Conservation (phyloP, 2,329 filamentous ascomycete species). For the Blastomyces percursus region DNA sequence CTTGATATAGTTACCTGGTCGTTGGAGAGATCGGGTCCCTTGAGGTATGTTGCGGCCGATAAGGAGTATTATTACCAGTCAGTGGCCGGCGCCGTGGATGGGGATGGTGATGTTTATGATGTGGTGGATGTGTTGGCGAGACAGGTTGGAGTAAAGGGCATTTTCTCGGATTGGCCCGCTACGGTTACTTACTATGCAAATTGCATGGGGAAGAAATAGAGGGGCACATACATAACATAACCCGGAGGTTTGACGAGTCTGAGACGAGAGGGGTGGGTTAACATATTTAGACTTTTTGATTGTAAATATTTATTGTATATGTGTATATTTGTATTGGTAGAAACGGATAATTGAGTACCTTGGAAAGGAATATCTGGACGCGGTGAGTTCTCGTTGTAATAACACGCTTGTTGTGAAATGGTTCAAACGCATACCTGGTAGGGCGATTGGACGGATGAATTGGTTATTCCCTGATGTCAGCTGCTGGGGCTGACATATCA, state of each 20-base stretch:
- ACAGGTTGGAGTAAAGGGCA: slow-evolving; percentile 49
- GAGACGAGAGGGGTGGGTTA: background rate
- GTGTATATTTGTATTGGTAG: background rate
- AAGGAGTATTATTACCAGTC: slow-evolving; percentile 46
- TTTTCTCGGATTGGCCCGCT: slow-evolving; percentile 61
- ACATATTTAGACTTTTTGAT: background rate
- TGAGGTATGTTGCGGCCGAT: slow-evolving; percentile 40
- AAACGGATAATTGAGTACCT: background rate
- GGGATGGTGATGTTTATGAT: slow-evolving; percentile 56
- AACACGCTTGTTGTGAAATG: too few species aligned
- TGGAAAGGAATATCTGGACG: background rate
- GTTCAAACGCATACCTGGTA: too few species aligned
- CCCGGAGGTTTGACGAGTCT: background rate
- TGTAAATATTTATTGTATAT: background rate
- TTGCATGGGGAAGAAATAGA: slow-evolving; percentile 43
- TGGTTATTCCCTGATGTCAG: too few species aligned
- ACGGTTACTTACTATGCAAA: slow-evolving; percentile 62
- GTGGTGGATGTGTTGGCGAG: slow-evolving; percentile 54
- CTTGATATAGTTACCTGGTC: slow-evolving; percentile 59
- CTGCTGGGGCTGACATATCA: too few species aligned
- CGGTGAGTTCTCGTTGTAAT: too few species aligned
- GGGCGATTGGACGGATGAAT: too few species aligned
- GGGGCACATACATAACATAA: too few species aligned
- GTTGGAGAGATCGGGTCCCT: slow-evolving; percentile 53
- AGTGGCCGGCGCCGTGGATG: slow-evolving; percentile 44